Conservation (phyloP, 345 rosid genomes). For the Lenwebbia sp. region DNA sequence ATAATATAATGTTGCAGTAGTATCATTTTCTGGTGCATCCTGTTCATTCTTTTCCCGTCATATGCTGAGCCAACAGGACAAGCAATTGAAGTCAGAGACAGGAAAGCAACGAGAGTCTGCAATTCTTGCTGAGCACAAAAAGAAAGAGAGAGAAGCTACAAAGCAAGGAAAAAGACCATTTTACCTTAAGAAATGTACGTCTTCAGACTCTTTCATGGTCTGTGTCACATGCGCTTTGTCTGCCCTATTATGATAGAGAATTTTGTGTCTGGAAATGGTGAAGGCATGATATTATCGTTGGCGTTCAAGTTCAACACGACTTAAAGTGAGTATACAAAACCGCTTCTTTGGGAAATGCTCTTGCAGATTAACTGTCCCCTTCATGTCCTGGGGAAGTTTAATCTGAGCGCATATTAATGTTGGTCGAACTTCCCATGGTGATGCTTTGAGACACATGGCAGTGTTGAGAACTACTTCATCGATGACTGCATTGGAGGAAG, state of each 20-base stretch:
- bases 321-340: background rate
- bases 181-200: constrained; percentile 74
- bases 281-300: background rate
- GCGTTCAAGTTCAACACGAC: background rate
- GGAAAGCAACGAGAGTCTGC: constrained; percentile 43
- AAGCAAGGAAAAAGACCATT: constrained; percentile 77
- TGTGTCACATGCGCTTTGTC: background rate
- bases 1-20: background rate
- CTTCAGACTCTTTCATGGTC: background rate
- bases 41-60: background rate
- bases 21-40: background rate
- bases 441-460: background rate
- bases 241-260: background rate
- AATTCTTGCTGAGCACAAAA: constrained; percentile 66
- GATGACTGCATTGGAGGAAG: background rate
- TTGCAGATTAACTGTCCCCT: background rate
- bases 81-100: constrained; percentile 56
- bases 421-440: background rate
- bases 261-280: background rate
- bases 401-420: background rate
- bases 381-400: background rate
- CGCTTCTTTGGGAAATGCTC: background rate
- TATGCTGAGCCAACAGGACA: constrained; percentile 37
- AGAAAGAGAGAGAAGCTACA: constrained; percentile 79
- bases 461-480: background rate